phyloP scores from a whole-genome alignment of 2,329 filamentous ascomycete species.

The Alternaria viburni region DNA sequence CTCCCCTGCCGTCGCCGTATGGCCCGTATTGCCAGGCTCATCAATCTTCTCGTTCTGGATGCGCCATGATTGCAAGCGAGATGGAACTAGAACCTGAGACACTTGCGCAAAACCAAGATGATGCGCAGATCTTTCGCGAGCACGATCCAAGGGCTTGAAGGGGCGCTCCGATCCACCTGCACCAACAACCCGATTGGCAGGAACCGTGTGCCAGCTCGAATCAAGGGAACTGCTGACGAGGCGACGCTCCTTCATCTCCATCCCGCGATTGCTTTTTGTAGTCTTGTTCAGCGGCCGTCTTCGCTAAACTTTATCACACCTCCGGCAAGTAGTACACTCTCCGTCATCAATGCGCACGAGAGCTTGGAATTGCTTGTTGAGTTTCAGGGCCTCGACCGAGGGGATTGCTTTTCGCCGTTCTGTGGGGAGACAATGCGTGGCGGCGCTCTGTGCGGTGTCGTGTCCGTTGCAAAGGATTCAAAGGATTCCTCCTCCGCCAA shows the following conservation, averaged over 20 bases:
- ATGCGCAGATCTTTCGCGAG: conserved; percentile 19
- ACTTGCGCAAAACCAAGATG: conserved; percentile 16
- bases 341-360: neutral
- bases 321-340: conserved; percentile 1
- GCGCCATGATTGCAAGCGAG: conserved; percentile 7
- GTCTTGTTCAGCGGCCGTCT: conserved; percentile 13
- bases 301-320: conserved; percentile 18
- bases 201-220: neutral
- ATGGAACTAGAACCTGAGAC: conserved; percentile 23
- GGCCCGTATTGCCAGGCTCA: neutral
- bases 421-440: neutral
- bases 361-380: conserved; percentile 8
- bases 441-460: neutral
- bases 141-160: conserved; percentile 14
- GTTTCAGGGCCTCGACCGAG: neutral
- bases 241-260: conserved; percentile 8
- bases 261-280: conserved; percentile 15
- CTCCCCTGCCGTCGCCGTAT: neutral
- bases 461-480: conserved; percentile 8
- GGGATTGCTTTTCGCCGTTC: conserved; percentile 10
- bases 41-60: neutral
- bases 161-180: conserved; percentile 13
- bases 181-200: conserved; percentile 14
- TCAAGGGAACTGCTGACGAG: conserved; percentile 3
- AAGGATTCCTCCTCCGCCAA: conserved; percentile 6